These are phyloP conservation scores for Fraxinus baroniana DNA, from an alignment of 305 asterid genomes.

Conservation along the genomic window DNA sequence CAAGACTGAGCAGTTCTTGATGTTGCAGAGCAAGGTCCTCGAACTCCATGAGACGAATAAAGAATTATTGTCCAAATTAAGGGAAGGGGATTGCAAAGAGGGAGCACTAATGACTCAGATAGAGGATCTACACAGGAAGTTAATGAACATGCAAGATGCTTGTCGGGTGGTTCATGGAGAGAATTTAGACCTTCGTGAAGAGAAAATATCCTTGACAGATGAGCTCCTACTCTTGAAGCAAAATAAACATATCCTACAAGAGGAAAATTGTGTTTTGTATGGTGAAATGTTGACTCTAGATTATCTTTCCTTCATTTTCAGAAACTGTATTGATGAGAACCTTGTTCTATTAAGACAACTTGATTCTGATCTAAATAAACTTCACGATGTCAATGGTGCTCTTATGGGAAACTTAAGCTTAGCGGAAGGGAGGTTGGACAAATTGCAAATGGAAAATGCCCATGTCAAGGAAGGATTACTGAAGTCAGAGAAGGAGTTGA, in stretches of 20 bases:
- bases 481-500: slow-evolving; percentile 53
- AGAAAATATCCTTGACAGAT: slow-evolving; percentile 47
- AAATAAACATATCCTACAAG: slow-evolving; percentile 46
- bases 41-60: slow-evolving; percentile 51
- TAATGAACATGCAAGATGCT: slow-evolving; percentile 40
- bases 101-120: slow-evolving; percentile 40
- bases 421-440: slow-evolving; percentile 51
- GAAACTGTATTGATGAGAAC: slow-evolving; percentile 56
- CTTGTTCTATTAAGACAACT: slow-evolving; percentile 43
- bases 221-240: slow-evolving; percentile 41
- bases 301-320: slow-evolving; percentile 49
- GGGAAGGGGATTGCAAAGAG: slow-evolving; percentile 50
- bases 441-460: slow-evolving; percentile 50
- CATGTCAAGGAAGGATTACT: slow-evolving; percentile 51
- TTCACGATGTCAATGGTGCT: slow-evolving; percentile 42
- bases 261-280: slow-evolving; percentile 49
- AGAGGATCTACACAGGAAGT: slow-evolving; percentile 42
- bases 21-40: slow-evolving; percentile 46
- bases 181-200: slow-evolving; percentile 40
- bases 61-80: slow-evolving; percentile 48
- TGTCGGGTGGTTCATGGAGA: slow-evolving; percentile 47
- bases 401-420: slow-evolving; percentile 46
- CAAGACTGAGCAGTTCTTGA: slow-evolving; percentile 41
- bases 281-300: slow-evolving; percentile 51
- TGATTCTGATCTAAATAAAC: slow-evolving; percentile 40